Base-by-base conservation (phyloP, 306 rosid genomes). In the Notholithocarpus densiflorus region DNA sequence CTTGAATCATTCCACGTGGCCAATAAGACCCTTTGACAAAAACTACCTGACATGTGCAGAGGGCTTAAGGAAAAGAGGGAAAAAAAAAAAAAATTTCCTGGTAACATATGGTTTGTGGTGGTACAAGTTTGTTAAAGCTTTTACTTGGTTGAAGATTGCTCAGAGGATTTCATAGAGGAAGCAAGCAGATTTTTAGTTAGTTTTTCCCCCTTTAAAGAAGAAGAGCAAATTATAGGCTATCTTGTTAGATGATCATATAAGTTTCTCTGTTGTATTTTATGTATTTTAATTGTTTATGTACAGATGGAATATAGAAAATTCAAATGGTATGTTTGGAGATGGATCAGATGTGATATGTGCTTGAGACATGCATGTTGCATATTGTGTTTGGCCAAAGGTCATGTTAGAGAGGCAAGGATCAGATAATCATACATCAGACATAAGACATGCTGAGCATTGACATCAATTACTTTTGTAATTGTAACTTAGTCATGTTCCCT, bases 1-100 rank as follows among this genome's bases (percentile, higher is more conserved):
- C 84, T 86, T 3, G 96, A 95, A 85, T 89, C 99, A 75, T 95
- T 95, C 84, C 75, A 83, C 74, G 19, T 94, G 77, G 75, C 77
- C 73, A 85, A 80, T 77, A 62, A 79, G 62, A 75, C 87, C 45
- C 24, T 86, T 43, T 79, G 78, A 84, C 53, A 64, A 80, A 68
- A 55, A 59, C 32, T 12, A 53, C 27, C 6, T 15, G n/a, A 60
- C 54, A 11, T 27, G 83, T 52, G 53, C 72, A 60, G 74, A 78
- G 68, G 72, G 52, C 43, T 37, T 56, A 8, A 29, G 74, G 21
- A 54, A 64, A 74, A 31, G 27, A 70, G 7, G 56, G 31, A 75
- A 2, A 27, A 27, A 52, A 7, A 34, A 32, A 32, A 37, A 34
- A 6, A 34, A 34, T 1, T 34, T 27, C 52, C 64, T 23, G 74